Base-by-base conservation (phyloP, 2,329 filamentous ascomycete genomes). In the Neopestalotiopsis sp. region DNA sequence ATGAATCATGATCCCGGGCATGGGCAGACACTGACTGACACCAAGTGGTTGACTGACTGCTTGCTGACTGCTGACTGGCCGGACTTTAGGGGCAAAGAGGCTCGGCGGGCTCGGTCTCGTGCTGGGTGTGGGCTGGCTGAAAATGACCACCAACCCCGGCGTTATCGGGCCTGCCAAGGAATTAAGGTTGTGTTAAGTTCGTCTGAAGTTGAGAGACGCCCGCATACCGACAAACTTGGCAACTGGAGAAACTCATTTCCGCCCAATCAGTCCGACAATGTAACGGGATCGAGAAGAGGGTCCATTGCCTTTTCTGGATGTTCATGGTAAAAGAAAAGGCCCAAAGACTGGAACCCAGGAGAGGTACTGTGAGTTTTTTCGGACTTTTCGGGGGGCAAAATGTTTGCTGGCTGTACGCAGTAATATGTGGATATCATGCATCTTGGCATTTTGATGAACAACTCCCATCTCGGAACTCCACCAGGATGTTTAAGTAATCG, bases 161-260 rank as follows among this genome's bases (percentile, higher is more conserved):
- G 45, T 53, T 53, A 53, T 53, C 45, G 45, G 45, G 45, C 45
- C 45, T 53, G 45, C 45, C 45, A 53, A 53, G 45, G 45, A 53
- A 53, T 53, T 53, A 53, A 53, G 45, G 45, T 53, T 53, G 45
- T 49, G 42, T 20, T 17, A 53, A 9, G 45, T n/a, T 17, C 45
- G 45, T 53, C 45, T 53, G 45, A 53, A 53, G 45, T 53, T 53
- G 45, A 53, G n/a, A 53, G 45, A 20, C 45, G 17, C 17, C 45
- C 45, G 6, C 45, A 17, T n/a, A 17, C n/a, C 45, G 45, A 53
- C 45, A 14, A 53, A 53, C 45, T 53, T 53, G 45, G 45, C 45
- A 53, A 20, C 45, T 53, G 45, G 45, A 53, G 45, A 53, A 53
- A 53, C 45, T 53, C 45, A 53, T 53, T 53, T 53, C 45, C 45